Conservation (phyloP, 805 yeast species). For the Saccharomycopsis sp. region DNA sequence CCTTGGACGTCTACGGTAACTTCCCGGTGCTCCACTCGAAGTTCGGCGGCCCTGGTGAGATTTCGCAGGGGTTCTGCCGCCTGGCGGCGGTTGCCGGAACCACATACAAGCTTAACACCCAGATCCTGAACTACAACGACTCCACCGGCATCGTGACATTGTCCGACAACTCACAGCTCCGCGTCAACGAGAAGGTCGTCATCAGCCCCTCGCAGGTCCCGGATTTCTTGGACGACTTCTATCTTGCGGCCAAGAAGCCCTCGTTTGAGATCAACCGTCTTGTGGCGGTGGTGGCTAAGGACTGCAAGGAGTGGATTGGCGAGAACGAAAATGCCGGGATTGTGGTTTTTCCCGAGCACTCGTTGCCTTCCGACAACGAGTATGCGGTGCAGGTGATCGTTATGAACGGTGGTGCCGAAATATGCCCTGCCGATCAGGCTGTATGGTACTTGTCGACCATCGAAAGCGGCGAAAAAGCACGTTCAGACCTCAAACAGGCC, state of each 20-base stretch:
- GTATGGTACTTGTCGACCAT: slow-evolving; percentile 85
- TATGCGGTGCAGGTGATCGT: slow-evolving; percentile 81
- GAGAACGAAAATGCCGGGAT: slow-evolving; percentile 79
- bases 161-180: slow-evolving; percentile 67
- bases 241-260: slow-evolving; percentile 33
- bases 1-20: slow-evolving; percentile 88
- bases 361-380: slow-evolving; percentile 58
- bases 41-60: slow-evolving; percentile 94
- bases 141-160: slow-evolving; percentile 59
- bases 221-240: slow-evolving; percentile 27
- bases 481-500: slow-evolving; percentile 74
- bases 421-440: slow-evolving; percentile 80
- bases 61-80: slow-evolving; percentile 94
- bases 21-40: slow-evolving; percentile 90
- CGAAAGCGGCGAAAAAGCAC: slow-evolving; percentile 63
- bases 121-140: slow-evolving; percentile 59
- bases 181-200: slow-evolving; percentile 73
- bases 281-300: slow-evolving; percentile 75
- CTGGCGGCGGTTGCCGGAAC: slow-evolving; percentile 98
- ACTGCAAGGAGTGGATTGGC: slow-evolving; percentile 87
- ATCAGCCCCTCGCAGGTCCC: slow-evolving; percentile 66
- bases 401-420: slow-evolving; percentile 81
- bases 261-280: slow-evolving; percentile 60
- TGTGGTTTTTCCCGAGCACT: slow-evolving; percentile 87
- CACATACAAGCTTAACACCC: slow-evolving; percentile 76